Base-by-base conservation (phyloP, 2,329 filamentous ascomycete genomes). In the Coniochaeta pulveracea region DNA sequence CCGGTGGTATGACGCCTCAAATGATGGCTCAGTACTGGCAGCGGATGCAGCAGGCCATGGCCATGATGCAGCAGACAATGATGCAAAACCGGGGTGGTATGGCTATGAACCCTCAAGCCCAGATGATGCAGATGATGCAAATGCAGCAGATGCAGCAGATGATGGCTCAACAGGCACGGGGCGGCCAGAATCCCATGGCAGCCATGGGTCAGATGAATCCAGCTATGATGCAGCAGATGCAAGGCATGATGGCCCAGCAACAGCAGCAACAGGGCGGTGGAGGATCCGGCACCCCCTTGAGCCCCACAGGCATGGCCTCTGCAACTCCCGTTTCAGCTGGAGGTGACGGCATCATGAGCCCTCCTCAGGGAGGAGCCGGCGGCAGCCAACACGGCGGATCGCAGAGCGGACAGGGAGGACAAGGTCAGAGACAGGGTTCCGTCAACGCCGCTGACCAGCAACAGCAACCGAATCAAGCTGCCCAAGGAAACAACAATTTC, bases 21-120 rank as follows among this genome's bases (percentile, higher is more conserved):
- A 80, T 93, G 66, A 95, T 96, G 86, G 91, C 91, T 3, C 88
- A 95, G 55, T 95, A 96, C 61, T 93, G 91, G 76, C 85, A 94
- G 56, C 77, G 88, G 30, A 96, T 98, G 89, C 91, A 98, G 58
- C 85, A 94, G 54, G 94, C 93, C 59, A 93, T 95, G 57, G 69
- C 80, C 37, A 79, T 94, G 72, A 91, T 94, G 85, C 86, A 93
- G 58, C 84, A 89, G 49, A 81, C 91, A 52, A 85, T 93, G 72
- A 80, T 79, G 31, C 89, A 89, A 77, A 86, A 75, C 68, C 43
- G 69, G 48, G 51, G 66, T 21, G 26, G 16, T 47, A 63, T 66
- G 46, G 56, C 64, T 52, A 75, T 79, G 72, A 88, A 84, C 55
- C 80, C 81, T 23, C n/a, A n/a, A n/a, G n/a, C n/a, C n/a, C 72